Percentiles rank a stretch among this genome's conserved stretches.
Evolutionary conservation across 2,329 filamentous ascomycete genomes (phyloP).

Genomic region (Orbilia brochopaga): DNA sequence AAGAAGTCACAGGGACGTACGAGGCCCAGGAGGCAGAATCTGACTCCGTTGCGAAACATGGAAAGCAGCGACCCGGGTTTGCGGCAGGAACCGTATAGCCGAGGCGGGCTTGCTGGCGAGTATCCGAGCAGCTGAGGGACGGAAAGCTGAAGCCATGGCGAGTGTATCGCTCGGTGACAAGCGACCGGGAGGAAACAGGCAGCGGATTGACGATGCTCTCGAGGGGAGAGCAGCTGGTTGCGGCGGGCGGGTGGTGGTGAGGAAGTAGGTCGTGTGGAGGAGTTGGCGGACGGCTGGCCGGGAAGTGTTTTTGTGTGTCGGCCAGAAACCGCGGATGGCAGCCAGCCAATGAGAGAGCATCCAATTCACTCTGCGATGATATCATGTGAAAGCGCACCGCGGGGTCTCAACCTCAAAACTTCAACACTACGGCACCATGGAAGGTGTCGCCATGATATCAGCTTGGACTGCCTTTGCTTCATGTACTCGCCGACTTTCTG

Average conservation of each 20-base stretch:
- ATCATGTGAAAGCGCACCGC: conserved; percentile 41
- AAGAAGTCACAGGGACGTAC: conserved; percentile 66
- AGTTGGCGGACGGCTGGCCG: conserved; percentile 8
- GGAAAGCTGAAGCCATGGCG: conserved; percentile 42
- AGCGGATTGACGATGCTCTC: conserved; percentile 5
- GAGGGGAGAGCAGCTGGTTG: conserved; percentile 1
- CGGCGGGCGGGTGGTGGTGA: neutral
- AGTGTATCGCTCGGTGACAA: conserved; percentile 6
- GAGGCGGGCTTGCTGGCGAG: conserved; percentile 44
- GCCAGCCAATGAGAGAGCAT: conserved; percentile 31
- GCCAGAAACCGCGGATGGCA: conserved; percentile 47
- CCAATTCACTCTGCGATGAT: conserved; percentile 47
- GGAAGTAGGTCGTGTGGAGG: conserved; percentile 22
- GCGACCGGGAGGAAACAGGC: neutral
- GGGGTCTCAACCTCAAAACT: neutral
- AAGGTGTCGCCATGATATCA: neutral
- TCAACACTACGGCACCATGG: neutral
- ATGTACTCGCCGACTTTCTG: neutral
- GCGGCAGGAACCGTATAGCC: conserved; percentile 51
- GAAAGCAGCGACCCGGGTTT: conserved; percentile 74
- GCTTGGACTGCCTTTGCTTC: neutral
- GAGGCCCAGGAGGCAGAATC: conserved; percentile 83
- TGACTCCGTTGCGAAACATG: conserved; percentile 78
- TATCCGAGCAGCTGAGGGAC: conserved; percentile 34
- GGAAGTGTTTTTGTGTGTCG: conserved; percentile 46